Percentiles rank a stretch among this genome's conserved stretches.
Conservation (phyloP, 768 basidiomycete genomes). For the Tubosaeta sp. region DNA sequence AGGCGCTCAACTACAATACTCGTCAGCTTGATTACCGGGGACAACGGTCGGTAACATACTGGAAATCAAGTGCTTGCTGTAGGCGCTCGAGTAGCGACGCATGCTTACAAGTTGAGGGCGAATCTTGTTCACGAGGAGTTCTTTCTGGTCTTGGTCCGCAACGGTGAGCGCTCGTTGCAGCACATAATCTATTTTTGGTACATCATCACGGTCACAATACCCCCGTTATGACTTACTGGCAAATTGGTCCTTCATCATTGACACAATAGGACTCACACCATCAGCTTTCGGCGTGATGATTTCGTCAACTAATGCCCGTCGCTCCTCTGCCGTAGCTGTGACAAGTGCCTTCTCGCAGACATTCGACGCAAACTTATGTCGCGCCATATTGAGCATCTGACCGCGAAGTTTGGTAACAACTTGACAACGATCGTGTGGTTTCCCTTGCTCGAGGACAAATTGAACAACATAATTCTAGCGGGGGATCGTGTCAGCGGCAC, state of each 20-base stretch:
- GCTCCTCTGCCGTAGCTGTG: slow-evolving; percentile 58
- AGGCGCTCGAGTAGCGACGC: slow-evolving; percentile 65
- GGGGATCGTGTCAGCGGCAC: slow-evolving; percentile 6
- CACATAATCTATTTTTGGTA: slow-evolving; percentile 62
- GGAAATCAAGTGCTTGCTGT: slow-evolving; percentile 76
- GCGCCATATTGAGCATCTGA: slow-evolving; percentile 73
- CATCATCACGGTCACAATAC: not conserved
- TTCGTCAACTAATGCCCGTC: slow-evolving; percentile 73
- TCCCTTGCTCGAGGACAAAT: slow-evolving; percentile 82
- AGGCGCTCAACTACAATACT: slow-evolving; percentile 59
- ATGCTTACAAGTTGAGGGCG: slow-evolving; percentile 66
- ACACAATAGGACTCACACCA: slow-evolving; percentile 61
- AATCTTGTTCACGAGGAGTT: slow-evolving; percentile 55
- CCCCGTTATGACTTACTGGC: slow-evolving; percentile 57
- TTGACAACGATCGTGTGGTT: slow-evolving; percentile 58
- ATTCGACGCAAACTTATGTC: slow-evolving; percentile 93
- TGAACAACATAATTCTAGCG: slow-evolving; percentile 91
- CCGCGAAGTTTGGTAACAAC: slow-evolving; percentile 70
- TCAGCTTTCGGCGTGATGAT: slow-evolving; percentile 64
- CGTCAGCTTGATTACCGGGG: slow-evolving; percentile 7
- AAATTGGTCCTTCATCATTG: slow-evolving; percentile 84
- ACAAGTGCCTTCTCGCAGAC: slow-evolving; percentile 89
- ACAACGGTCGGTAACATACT: slow-evolving; percentile 44
- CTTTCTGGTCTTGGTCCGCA: slow-evolving; percentile 70
- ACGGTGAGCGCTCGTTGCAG: slow-evolving; percentile 72